These are phyloP conservation scores for Candida manassasensis DNA, from an alignment of 805 yeast genomes.

Conservation along the genomic window DNA sequence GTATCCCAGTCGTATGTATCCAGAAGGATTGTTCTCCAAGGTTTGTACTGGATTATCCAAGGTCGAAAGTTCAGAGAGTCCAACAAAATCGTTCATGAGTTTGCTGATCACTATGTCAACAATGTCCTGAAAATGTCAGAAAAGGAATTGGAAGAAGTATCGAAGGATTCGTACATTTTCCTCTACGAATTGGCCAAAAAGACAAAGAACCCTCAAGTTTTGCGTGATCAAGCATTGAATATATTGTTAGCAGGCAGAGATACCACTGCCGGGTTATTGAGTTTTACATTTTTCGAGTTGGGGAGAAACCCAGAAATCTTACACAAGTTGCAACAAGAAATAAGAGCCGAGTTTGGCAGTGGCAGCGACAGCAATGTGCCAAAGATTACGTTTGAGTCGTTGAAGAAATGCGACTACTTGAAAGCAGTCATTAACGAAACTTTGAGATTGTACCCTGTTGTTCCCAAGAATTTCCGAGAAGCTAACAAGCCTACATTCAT, in stretches of 20 bases:
- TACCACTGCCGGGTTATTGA: conserved; percentile 35
- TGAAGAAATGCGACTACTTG: conserved; percentile 32
- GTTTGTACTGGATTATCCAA: conserved; percentile 20
- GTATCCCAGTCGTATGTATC: conserved; percentile 29
- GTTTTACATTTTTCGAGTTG: conserved; percentile 28
- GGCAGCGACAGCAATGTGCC: conserved; percentile 18
- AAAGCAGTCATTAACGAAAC: conserved; percentile 30
- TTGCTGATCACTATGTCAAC: conserved; percentile 27
- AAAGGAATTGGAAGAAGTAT: conserved; percentile 23
- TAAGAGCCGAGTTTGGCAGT: conserved; percentile 21
- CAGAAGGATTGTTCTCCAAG: conserved; percentile 27
- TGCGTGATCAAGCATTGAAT: conserved; percentile 38
- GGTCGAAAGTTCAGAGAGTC: conserved; percentile 27
- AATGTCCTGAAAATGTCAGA: conserved; percentile 25
- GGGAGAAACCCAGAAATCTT: conserved; percentile 29
- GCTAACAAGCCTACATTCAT: conserved; percentile 29
- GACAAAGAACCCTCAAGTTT: conserved; percentile 32
- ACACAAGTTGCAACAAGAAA: conserved; percentile 23
- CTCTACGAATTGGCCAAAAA: conserved; percentile 38
- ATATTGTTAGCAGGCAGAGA: conserved; percentile 39
- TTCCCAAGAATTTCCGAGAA: conserved; percentile 30
- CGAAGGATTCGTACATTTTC: conserved; percentile 31
- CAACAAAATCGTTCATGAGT: conserved; percentile 26
- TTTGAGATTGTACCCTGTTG: conserved; percentile 32
- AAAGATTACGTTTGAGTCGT: conserved; percentile 28